These are phyloP conservation scores for Lineolata rhizophorae DNA, from an alignment of 495 filamentous ascomycete genomes.

Conservation along the genomic window DNA sequence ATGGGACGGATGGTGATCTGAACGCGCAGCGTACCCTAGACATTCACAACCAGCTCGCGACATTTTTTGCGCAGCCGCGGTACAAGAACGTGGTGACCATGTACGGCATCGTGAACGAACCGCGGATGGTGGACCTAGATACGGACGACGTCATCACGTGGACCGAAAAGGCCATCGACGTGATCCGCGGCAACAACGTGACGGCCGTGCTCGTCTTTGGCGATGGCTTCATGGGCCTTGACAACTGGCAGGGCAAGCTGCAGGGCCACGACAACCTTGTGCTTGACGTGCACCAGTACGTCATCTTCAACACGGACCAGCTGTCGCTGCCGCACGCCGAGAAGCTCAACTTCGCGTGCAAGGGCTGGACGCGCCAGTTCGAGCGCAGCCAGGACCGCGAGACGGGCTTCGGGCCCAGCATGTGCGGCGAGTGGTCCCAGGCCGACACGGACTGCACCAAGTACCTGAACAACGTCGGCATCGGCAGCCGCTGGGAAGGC, in stretches of 20 bases:
- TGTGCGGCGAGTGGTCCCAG: constrained; percentile 95
- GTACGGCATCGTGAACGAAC: constrained; percentile 23
- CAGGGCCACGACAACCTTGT: constrained; percentile 27
- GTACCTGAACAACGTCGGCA: constrained; percentile 75
- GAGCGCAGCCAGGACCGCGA: constrained; percentile 39
- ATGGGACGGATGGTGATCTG: constrained; percentile 19
- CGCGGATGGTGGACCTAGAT: constrained; percentile 23
- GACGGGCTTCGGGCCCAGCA: constrained; percentile 85
- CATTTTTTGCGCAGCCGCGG: constrained; percentile 21
- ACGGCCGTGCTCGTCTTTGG: constrained; percentile 34
- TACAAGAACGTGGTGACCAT: constrained; percentile 22
- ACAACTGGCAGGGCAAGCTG: constrained; percentile 22
- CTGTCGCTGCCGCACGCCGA: constrained; percentile 32
- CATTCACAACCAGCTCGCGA: constrained; percentile 19
- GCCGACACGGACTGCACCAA: constrained; percentile 88
- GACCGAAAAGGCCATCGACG: constrained; percentile 15
- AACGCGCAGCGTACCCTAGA: constrained; percentile 20
- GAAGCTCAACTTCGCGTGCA: constrained; percentile 69
- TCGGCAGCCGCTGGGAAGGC: constrained; percentile 81
- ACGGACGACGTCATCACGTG: constrained; percentile 15
- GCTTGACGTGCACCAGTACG: constrained; percentile 71
- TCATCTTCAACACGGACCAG: constrained; percentile 42
- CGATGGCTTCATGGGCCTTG: constrained; percentile 46
- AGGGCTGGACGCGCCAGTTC: constrained; percentile 65
- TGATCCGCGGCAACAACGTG: constrained; percentile 17